Base-by-base conservation (phyloP, 169 alveolate species). In the Cryptosporidium sp. region DNA sequence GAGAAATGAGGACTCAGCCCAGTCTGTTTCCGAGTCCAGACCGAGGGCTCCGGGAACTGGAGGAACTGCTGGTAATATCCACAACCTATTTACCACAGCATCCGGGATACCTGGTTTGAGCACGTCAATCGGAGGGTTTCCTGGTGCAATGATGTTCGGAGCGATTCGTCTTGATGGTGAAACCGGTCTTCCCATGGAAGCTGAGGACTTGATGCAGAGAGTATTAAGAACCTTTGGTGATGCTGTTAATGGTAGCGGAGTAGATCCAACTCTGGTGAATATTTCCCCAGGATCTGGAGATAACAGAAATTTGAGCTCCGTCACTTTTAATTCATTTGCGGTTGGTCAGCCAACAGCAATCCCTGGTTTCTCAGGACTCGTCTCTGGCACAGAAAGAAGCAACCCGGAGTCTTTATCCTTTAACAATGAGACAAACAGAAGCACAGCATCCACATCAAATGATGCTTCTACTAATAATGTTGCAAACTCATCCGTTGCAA, bases 61-160 rank as follows among this genome's bases (percentile, higher is more conserved):
- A 5, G 71, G 71, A 33, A 29, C 45, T 12, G 5, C 65, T 7
- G 85, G 48, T 14, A 71, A 50, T 9, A 5, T 73, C 33, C 70
- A 58, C 50, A 55, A 59, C 31, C 23, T 73, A 3, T 73, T 73
- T 41, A 43, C 86, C 5, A 8, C 70, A 4, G 58, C 37, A 41
- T 43, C 65, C 6, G 65, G 59, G 14, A 43, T 70, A 12, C 52
- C 89, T 0, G 68, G 69, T 37, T 43, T 80, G 43, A 59, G 45
- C 21, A 23, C 80, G 9, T 33, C 73, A 59, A 35, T 67, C 23
- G 75, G 89, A 12, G 80, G 69, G 21, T 80, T 80, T 62, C 89
- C 89, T 23, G 89, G 89, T 41, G 89, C 89, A 35, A 80, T 80
- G 89, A 80, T 80, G 89, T 80, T 80, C 23, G 89, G 89, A 21